Conservation (phyloP, 225 moss, liverwort and hornwort genomes). For the Marchantia polymorpha region DNA sequence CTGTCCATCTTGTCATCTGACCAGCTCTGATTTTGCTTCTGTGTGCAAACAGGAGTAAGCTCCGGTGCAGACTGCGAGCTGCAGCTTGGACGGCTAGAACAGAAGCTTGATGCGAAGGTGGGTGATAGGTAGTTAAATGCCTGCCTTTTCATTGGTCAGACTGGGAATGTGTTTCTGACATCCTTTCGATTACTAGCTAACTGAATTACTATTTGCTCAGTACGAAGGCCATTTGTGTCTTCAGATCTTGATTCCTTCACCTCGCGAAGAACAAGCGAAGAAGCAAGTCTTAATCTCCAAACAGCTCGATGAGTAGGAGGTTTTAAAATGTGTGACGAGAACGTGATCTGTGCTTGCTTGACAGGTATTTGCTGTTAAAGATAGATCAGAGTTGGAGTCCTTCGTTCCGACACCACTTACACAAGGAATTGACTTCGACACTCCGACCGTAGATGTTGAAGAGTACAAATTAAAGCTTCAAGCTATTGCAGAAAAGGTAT, state of each 20-base stretch:
- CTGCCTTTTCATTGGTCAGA: background rate
- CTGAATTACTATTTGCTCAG: background rate
- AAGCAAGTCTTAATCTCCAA: background rate
- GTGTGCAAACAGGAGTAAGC: constrained; percentile 52
- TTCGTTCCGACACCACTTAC: constrained; percentile 78
- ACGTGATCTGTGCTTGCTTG: background rate
- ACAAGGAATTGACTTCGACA: constrained; percentile 56
- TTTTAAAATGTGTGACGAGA: background rate
- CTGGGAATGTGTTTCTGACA: background rate
- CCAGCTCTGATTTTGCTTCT: constrained; percentile 6
- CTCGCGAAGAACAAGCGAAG: background rate
- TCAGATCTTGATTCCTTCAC: background rate
- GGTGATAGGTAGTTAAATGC: background rate
- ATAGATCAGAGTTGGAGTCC: constrained; percentile 79
- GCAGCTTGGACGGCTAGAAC: constrained; percentile 66
- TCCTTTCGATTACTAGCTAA: background rate
- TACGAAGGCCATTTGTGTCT: background rate
- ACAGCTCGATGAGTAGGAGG: background rate
- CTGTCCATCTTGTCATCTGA: background rate
- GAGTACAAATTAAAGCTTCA: constrained; percentile 54
- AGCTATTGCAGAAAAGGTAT: constrained; percentile 60
- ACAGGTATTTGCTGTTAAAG: constrained; percentile 86
- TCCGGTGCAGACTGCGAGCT: constrained; percentile 66
- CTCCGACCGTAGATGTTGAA: constrained; percentile 43
- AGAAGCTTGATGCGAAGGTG: constrained; percentile 76